A percentile compares a stretch with the other conserved stretches of the same genome.
phyloP scores from a whole-genome alignment of 2,329 filamentous ascomycete genomes.

The Fusarium multiceps region DNA sequence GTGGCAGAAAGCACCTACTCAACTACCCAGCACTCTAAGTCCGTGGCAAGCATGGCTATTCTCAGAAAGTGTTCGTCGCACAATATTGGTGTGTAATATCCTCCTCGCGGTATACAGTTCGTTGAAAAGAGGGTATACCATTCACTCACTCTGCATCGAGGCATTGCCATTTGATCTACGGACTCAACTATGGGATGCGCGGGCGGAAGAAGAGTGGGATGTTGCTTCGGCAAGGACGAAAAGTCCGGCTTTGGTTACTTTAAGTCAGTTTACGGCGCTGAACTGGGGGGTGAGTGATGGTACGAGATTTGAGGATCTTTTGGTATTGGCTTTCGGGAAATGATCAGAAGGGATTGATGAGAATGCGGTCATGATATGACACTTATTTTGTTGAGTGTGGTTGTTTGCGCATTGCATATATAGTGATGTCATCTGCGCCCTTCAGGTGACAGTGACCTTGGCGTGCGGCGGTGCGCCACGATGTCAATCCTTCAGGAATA shows the following conservation, averaged over 20 bases:
- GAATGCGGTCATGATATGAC: neutral
- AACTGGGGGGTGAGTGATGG: rapidly evolving
- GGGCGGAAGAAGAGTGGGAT: neutral
- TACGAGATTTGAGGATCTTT: slow-evolving; percentile 5
- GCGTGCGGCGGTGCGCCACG: neutral
- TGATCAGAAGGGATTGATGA: neutral
- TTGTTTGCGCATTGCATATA: neutral
- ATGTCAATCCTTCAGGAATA: neutral
- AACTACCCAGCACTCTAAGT: slow-evolving; percentile 2
- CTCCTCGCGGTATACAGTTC: neutral
- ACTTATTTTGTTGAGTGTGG: rapidly evolving
- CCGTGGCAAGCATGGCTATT: slow-evolving; percentile 19
- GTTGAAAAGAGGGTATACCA: slow-evolving; percentile 4
- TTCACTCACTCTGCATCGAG: slow-evolving; percentile 10
- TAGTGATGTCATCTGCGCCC: neutral
- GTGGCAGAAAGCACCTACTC: slow-evolving; percentile 1
- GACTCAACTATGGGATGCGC: neutral
- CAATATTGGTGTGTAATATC: slow-evolving; percentile 12
- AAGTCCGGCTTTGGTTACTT: neutral
- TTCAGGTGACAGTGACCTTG: neutral
- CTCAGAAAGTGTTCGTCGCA: slow-evolving; percentile 4
- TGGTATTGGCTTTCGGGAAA: neutral
- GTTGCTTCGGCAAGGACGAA: rapidly evolving
- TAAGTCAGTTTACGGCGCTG: neutral
- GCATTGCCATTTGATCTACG: slow-evolving; percentile 13